Percentiles rank a stretch among this genome's conserved stretches.
Conservation (phyloP, 768 basidiomycete genomes). For the Coprinopsis marcescibilis region DNA sequence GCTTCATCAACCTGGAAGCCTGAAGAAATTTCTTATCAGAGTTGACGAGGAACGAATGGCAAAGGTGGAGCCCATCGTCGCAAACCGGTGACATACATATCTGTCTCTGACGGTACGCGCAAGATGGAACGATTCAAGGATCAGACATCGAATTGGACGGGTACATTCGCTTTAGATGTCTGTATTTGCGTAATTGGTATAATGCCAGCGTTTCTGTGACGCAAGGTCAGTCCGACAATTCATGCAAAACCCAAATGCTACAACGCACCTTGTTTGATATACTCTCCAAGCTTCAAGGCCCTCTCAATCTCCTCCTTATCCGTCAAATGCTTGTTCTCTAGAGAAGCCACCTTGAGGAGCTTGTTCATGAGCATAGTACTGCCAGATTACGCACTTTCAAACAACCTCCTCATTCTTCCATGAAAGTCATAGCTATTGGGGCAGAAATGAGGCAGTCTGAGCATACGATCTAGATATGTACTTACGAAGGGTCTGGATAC, state of each 20-base stretch:
- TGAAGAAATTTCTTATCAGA: neutral
- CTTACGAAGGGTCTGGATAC: conserved; percentile 77
- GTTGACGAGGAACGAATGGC: neutral
- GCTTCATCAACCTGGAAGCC: too few species aligned
- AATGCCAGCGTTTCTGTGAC: conserved; percentile 73
- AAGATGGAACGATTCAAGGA: conserved; percentile 13
- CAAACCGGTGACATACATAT: neutral
- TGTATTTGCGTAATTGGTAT: conserved; percentile 79
- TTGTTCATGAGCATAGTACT: neutral
- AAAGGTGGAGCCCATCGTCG: neutral
- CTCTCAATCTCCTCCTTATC: conserved; percentile 70
- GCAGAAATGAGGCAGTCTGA: too few species aligned
- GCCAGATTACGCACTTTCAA: conserved; percentile 52
- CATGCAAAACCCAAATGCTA: neutral
- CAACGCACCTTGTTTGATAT: conserved; percentile 76
- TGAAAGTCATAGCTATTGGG: conserved; percentile 65
- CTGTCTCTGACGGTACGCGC: neutral
- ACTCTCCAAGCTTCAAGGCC: conserved; percentile 70
- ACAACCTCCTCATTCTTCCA: conserved; percentile 61
- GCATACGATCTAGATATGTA: conserved; percentile 17
- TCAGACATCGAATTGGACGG: conserved; percentile 27
- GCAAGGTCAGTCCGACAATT: neutral
- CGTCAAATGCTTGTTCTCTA: conserved; percentile 64
- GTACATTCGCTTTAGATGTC: conserved; percentile 73
- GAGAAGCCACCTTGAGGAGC: too few species aligned